Percentiles rank a stretch among this genome's conserved stretches.
These are phyloP conservation scores for Aspergillus hortae DNA, from an alignment of 2,329 filamentous ascomycete species.

Conservation along the genomic window DNA sequence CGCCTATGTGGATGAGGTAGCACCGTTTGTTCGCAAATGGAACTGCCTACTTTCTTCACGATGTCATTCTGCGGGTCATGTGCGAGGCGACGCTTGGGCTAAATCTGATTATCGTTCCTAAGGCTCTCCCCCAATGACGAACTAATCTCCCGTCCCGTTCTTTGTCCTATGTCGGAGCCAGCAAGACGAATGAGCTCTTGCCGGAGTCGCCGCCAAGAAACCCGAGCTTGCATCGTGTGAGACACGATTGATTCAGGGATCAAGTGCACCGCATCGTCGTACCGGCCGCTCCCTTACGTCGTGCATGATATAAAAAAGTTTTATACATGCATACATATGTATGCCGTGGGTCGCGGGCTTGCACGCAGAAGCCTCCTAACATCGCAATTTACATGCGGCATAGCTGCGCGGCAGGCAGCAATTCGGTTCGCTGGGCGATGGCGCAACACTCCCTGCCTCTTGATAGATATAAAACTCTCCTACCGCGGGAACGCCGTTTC, in stretches of 20 bases:
- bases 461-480: neutral
- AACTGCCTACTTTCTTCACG: neutral
- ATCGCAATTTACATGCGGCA: neutral
- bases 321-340: neutral
- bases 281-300: constrained; percentile 2
- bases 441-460: neutral
- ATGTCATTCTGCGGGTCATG: neutral
- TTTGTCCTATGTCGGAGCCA: constrained; percentile 5
- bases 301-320: constrained; percentile 3
- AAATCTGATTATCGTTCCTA: neutral
- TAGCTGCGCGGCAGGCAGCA: neutral
- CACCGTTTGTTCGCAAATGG: neutral
- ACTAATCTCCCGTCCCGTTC: neutral
- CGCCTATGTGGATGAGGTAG: neutral
- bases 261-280: neutral
- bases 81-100: neutral
- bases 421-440: too few species aligned
- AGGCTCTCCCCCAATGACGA: neutral
- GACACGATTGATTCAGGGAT: constrained; percentile 9
- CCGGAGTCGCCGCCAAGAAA: constrained; percentile 4
- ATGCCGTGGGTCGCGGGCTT: neutral
- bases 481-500: neutral
- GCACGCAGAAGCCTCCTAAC: neutral
- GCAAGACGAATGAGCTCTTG: constrained; percentile 3
- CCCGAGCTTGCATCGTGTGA: constrained; percentile 1